phyloP scores from a whole-genome alignment of 495 filamentous ascomycete species.

The Penicillium bovifimosum region DNA sequence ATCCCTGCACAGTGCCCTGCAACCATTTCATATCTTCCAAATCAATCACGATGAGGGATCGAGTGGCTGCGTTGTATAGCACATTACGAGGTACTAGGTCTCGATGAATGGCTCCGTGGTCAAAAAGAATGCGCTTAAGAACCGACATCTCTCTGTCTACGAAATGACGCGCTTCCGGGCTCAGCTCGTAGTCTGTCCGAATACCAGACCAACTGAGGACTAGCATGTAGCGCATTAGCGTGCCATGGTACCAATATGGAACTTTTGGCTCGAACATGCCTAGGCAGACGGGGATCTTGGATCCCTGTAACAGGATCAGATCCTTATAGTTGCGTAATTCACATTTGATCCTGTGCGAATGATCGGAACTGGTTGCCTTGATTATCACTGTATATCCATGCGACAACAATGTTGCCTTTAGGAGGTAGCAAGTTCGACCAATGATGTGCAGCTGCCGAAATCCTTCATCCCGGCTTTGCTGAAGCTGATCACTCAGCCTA shows the following conservation, averaged over 20 bases:
- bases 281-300: constrained; percentile 15
- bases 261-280: constrained; percentile 10
- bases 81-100: constrained; percentile 17
- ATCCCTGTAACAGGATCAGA: constrained; percentile 3
- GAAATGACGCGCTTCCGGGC: constrained; percentile 6
- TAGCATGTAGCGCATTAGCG: not conserved
- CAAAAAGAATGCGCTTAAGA: constrained; percentile 1
- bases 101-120: constrained; percentile 7
- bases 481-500: constrained; percentile 23
- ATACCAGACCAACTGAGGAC: constrained; percentile 4
- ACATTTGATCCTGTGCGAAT: not conserved
- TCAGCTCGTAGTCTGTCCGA: constrained; percentile 2
- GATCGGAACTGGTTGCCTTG: constrained; percentile 16
- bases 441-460: constrained; percentile 24
- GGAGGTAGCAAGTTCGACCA: constrained; percentile 25
- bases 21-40: constrained; percentile 19
- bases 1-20: not conserved
- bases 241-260: constrained; percentile 18
- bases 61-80: constrained; percentile 6
- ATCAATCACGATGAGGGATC: constrained; percentile 12
- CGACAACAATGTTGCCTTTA: constrained; percentile 26
- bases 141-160: constrained; percentile 8
- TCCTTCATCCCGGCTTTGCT: constrained; percentile 15
- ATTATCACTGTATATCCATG: constrained; percentile 27
- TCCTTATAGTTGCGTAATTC: not conserved